Conservation (phyloP, 75 land plant species). For the Isoetes taiwanensis region DNA sequence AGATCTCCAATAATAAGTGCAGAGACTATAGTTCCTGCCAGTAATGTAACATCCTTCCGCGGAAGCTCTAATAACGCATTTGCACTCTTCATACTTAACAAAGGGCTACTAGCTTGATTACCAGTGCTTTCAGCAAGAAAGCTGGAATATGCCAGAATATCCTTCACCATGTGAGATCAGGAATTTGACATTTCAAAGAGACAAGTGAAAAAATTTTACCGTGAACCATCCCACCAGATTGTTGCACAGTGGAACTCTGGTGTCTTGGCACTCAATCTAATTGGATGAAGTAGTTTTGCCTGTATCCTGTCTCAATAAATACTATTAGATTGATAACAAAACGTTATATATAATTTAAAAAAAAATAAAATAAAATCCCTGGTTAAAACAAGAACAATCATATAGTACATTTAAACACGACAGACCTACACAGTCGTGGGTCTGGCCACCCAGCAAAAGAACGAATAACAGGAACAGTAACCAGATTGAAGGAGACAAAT, state of each 20-base stretch:
- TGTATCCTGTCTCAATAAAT: constrained; percentile 34
- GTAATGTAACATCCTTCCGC: constrained; percentile 25
- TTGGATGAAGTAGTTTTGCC: constrained; percentile 38
- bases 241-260: constrained; percentile 76
- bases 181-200: too few relatives aligned
- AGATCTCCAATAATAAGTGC: constrained; percentile 72
- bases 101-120: constrained; percentile 74
- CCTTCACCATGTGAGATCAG: too few relatives aligned
- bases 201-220: constrained; percentile 33
- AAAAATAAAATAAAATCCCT: background rate
- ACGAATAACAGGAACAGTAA: constrained; percentile 75
- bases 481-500: constrained; percentile 69
- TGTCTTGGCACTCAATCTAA: constrained; percentile 44
- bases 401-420: background rate
- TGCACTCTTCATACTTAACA: constrained; percentile 86
- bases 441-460: constrained; percentile 59
- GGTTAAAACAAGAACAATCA: too few relatives aligned
- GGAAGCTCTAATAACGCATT: constrained; percentile 83
- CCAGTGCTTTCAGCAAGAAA: constrained; percentile 95
- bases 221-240: constrained; percentile 51
- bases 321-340: background rate
- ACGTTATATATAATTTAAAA: background rate
- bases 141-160: constrained; percentile 19
- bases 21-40: constrained; percentile 50
- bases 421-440: constrained; percentile 48